Conservation (phyloP, 1,139 yeast species). For the Zygosaccharomyces sapae region DNA sequence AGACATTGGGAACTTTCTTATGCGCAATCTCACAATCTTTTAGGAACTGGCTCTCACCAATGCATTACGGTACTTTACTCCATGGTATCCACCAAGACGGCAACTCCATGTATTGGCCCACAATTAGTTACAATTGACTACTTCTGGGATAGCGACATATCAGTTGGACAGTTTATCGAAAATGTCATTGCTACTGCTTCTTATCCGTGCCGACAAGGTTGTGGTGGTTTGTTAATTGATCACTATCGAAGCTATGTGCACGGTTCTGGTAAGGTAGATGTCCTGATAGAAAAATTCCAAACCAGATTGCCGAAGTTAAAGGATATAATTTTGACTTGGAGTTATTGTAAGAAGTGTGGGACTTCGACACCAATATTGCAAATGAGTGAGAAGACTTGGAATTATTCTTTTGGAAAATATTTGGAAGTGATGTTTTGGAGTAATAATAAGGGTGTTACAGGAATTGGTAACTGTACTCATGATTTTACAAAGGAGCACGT, state of each 20-base stretch:
- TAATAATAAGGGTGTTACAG: slow-evolving; percentile 38
- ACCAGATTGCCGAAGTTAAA: slow-evolving; percentile 57
- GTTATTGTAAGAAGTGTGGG: slow-evolving; percentile 78
- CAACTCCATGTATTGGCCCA: slow-evolving; percentile 93
- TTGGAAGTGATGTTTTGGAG: slow-evolving; percentile 86
- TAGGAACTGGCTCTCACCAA: slow-evolving; percentile 69
- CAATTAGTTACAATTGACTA: slow-evolving; percentile 74
- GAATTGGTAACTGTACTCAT: slow-evolving; percentile 65
- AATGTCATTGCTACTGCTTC: slow-evolving; percentile 67
- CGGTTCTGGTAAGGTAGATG: slow-evolving; percentile 77
- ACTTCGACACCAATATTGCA: slow-evolving; percentile 72
- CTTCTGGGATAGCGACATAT: slow-evolving; percentile 86
- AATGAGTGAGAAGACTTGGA: slow-evolving; percentile 88
- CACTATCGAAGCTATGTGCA: slow-evolving; percentile 89
- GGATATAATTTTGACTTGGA: slow-evolving; percentile 83
- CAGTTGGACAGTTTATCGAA: slow-evolving; percentile 85
- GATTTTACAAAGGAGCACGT: slow-evolving; percentile 77
- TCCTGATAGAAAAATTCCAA: slow-evolving; percentile 60
- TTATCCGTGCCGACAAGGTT: slow-evolving; percentile 70
- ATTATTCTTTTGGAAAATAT: slow-evolving; percentile 87
- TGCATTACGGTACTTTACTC: slow-evolving; percentile 74
- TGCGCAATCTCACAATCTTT: slow-evolving; percentile 46
- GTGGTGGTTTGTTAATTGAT: slow-evolving; percentile 65
- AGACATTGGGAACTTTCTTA: slow-evolving; percentile 63
- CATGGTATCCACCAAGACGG: slow-evolving; percentile 74